Evolutionary conservation across 371 early-diverging fungal species (phyloP).

Genomic region (Mucor racemosus): DNA sequence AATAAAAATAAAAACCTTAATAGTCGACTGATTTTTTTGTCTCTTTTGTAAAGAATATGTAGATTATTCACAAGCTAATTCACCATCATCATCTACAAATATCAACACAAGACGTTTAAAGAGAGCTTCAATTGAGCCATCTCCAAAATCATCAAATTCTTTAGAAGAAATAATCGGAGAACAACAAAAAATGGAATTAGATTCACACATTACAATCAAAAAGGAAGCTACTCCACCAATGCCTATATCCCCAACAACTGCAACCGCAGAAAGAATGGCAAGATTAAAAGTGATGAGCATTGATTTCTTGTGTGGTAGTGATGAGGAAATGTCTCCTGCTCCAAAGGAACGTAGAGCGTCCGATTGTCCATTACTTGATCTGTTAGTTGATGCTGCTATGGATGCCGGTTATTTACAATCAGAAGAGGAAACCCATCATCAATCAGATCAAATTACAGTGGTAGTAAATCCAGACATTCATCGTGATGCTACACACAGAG

Average conservation of each 20-base stretch:
- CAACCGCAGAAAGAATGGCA: slow-evolving; percentile 15
- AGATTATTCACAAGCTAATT: slow-evolving; percentile 8
- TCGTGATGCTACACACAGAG: slow-evolving; percentile 16
- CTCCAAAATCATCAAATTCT: slow-evolving; percentile 9
- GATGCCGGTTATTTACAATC: slow-evolving; percentile 34
- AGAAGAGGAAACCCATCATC: slow-evolving; percentile 4
- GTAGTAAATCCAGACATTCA: slow-evolving; percentile 25
- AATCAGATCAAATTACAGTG: slow-evolving; percentile 24
- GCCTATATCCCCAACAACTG: slow-evolving; percentile 6
- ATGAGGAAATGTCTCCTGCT: slow-evolving; percentile 7
- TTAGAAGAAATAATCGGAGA: slow-evolving; percentile 28
- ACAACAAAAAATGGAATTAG: slow-evolving; percentile 8
- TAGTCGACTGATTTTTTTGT: slow-evolving; percentile 1
- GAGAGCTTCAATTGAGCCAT: slow-evolving; percentile 18
- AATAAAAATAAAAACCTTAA: not conserved
- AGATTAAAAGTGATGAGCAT: slow-evolving; percentile 46
- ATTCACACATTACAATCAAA: slow-evolving; percentile 7
- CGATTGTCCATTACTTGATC: slow-evolving; percentile 35
- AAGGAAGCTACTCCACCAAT: slow-evolving; percentile 5
- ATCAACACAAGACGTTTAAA: slow-evolving; percentile 7
- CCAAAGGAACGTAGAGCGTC: slow-evolving; percentile 11
- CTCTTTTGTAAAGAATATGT: slow-evolving; percentile 1
- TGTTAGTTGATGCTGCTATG: slow-evolving; percentile 46
- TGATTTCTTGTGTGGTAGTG: slow-evolving; percentile 42
- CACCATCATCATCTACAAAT: not conserved